Percentiles rank a stretch among this genome's conserved stretches.
Evolutionary conservation across 1,284 basidiomycete species (phyloP).

Genomic region (Tausonia pullulans): DNA sequence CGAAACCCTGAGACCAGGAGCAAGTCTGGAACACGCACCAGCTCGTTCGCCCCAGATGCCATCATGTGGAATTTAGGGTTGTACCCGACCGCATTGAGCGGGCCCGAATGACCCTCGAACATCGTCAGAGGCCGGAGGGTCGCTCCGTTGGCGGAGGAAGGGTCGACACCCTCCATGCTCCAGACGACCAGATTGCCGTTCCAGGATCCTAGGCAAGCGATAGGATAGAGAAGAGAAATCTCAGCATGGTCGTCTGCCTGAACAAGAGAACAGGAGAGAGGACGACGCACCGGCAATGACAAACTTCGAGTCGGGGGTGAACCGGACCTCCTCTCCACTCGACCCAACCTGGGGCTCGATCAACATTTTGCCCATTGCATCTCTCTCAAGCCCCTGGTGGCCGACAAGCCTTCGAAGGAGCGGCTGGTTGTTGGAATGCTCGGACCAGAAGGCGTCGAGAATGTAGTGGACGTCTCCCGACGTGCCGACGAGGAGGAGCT

Average conservation of each 20-base stretch:
- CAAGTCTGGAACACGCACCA: slow-evolving; percentile 46
- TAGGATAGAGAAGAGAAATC: neutral
- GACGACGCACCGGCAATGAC: slow-evolving; percentile 43
- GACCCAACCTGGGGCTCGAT: slow-evolving; percentile 62
- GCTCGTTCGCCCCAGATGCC: slow-evolving; percentile 67
- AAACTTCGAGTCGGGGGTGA: slow-evolving; percentile 85
- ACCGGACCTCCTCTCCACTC: slow-evolving; percentile 80
- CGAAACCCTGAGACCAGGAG: slow-evolving; percentile 8
- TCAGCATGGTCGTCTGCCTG: neutral
- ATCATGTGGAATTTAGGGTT: slow-evolving; percentile 84
- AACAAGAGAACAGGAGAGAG: neutral
- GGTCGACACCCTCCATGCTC: slow-evolving; percentile 39
- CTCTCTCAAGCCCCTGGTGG: slow-evolving; percentile 62
- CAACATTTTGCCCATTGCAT: slow-evolving; percentile 39
- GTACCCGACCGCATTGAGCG: slow-evolving; percentile 70
- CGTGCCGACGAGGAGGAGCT: slow-evolving; percentile 83
- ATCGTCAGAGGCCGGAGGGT: slow-evolving; percentile 49
- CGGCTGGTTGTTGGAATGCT: slow-evolving; percentile 44
- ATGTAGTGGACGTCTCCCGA: slow-evolving; percentile 87
- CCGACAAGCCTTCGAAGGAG: slow-evolving; percentile 74
- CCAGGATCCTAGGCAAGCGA: slow-evolving; percentile 41
- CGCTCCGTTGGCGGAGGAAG: slow-evolving; percentile 40
- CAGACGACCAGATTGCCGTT: slow-evolving; percentile 70
- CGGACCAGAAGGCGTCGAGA: slow-evolving; percentile 56
- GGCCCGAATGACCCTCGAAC: slow-evolving; percentile 65